phyloP scores from a whole-genome alignment of 179 eudicot genomes.

The Patellifolia procumbens region DNA sequence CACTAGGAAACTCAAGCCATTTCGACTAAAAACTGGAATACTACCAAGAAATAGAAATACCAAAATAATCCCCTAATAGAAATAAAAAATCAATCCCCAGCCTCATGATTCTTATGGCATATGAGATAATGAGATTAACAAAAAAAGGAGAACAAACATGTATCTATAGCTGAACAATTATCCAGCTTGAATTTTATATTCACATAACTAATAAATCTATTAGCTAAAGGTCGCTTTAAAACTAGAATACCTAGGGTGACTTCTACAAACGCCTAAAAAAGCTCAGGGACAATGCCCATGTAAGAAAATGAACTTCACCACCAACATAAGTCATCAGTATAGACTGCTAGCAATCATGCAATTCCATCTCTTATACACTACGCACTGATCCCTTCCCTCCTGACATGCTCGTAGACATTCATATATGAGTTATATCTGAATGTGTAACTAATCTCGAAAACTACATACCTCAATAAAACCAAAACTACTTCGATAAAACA shows the following conservation, averaged over 20 bases:
- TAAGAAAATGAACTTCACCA: neutral
- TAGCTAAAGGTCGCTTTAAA: neutral
- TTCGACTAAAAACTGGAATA: no score
- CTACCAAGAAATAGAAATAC: no score
- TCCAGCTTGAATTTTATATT: slow-evolving; percentile 4
- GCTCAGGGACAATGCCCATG: slow-evolving; percentile 5
- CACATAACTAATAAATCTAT: neutral
- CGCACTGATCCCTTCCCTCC: neutral
- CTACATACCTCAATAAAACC: slow-evolving; percentile 9
- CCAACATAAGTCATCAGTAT: neutral
- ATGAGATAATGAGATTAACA: no score
- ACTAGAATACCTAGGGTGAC: neutral
- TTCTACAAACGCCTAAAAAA: neutral
- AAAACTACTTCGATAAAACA: neutral
- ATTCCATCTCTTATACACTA: slow-evolving; percentile 13
- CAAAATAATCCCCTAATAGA: no score
- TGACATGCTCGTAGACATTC: neutral
- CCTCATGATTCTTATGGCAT: no score
- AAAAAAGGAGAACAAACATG: neutral
- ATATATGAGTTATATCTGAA: neutral
- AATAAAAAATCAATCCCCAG: no score
- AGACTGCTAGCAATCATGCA: slow-evolving; percentile 9
- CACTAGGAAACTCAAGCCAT: no score
- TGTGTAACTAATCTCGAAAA: slow-evolving; percentile 1
- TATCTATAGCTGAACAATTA: slow-evolving; percentile 3